These are phyloP conservation scores for Piedraia hortae DNA, from an alignment of 2,329 filamentous ascomycete species.

Conservation along the genomic window DNA sequence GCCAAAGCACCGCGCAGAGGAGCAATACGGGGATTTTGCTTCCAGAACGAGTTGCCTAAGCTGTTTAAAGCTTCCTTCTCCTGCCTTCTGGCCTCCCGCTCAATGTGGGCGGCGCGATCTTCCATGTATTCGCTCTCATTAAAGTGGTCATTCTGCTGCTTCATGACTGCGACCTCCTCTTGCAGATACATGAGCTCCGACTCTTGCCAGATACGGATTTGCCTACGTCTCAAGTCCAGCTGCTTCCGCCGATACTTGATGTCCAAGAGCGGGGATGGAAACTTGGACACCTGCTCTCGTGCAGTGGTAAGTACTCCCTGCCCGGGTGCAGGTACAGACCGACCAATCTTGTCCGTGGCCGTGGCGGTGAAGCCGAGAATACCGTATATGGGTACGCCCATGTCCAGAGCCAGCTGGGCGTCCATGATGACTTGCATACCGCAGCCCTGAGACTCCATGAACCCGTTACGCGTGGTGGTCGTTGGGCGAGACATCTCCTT, in stretches of 20 bases:
- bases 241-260: constrained; percentile 94
- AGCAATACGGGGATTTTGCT: constrained; percentile 74
- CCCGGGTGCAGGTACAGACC: constrained; percentile 84
- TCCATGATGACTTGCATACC: constrained; percentile 99
- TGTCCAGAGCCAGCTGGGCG: constrained; percentile 78
- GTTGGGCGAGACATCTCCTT: constrained; percentile 94
- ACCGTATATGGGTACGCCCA: constrained; percentile 96
- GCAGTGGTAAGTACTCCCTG: constrained; percentile 92
- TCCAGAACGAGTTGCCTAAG: constrained; percentile 98
- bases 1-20: constrained; percentile 86
- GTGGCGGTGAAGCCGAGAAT: constrained; percentile 80
- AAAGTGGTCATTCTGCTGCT: constrained; percentile 54
- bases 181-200: constrained; percentile 79
- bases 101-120: constrained; percentile 64
- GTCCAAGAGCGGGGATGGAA: constrained; percentile 82
- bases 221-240: constrained; percentile 74
- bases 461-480: constrained; percentile 86
- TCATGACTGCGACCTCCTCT: constrained; percentile 78
- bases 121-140: constrained; percentile 63
- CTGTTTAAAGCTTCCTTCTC: constrained; percentile 80
- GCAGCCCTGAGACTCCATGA: constrained; percentile 98
- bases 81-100: constrained; percentile 64
- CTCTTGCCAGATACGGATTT: constrained; percentile 92
- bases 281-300: constrained; percentile 69
- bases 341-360: constrained; percentile 95